Conservation (phyloP, 371 early-diverging fungal species). For the Haplosporangium sp. region DNA sequence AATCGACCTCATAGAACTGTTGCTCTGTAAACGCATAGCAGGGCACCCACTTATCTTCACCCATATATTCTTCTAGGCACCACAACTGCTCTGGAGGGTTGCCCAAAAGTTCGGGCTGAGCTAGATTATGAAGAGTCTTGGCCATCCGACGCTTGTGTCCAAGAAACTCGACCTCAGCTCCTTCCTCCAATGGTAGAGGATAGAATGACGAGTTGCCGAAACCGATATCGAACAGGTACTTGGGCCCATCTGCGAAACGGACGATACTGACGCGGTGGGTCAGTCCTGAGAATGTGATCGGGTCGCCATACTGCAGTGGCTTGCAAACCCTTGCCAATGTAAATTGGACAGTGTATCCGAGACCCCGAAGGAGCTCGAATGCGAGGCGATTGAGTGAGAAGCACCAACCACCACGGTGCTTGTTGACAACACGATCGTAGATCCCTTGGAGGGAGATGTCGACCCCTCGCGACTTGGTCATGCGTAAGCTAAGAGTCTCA, state of each 20-base stretch:
- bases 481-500: slow-evolving; percentile 30
- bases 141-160: slow-evolving; percentile 26
- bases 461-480: slow-evolving; percentile 15
- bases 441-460: slow-evolving; percentile 29
- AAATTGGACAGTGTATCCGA: slow-evolving; percentile 25
- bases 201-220: slow-evolving; percentile 17
- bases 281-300: background rate
- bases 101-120: slow-evolving; percentile 10
- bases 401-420: slow-evolving; percentile 38
- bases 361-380: slow-evolving; percentile 12
- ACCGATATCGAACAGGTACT: slow-evolving; percentile 33
- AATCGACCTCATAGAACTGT: slow-evolving; percentile 25
- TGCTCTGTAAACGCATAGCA: slow-evolving; percentile 21
- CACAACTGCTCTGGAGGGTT: slow-evolving; percentile 18
- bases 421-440: slow-evolving; percentile 28
- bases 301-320: slow-evolving; percentile 9
- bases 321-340: slow-evolving; percentile 26
- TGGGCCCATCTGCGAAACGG: slow-evolving; percentile 18
- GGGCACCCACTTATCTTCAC: slow-evolving; percentile 23
- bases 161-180: slow-evolving; percentile 19
- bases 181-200: slow-evolving; percentile 17
- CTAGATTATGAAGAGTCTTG: slow-evolving; percentile 10
- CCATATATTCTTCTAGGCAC: slow-evolving; percentile 19
- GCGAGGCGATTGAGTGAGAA: slow-evolving; percentile 30
- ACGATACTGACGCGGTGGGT: slow-evolving; percentile 27